Conservation (phyloP, 2,329 filamentous ascomycete species). For the Hyphodiscus sp. region DNA sequence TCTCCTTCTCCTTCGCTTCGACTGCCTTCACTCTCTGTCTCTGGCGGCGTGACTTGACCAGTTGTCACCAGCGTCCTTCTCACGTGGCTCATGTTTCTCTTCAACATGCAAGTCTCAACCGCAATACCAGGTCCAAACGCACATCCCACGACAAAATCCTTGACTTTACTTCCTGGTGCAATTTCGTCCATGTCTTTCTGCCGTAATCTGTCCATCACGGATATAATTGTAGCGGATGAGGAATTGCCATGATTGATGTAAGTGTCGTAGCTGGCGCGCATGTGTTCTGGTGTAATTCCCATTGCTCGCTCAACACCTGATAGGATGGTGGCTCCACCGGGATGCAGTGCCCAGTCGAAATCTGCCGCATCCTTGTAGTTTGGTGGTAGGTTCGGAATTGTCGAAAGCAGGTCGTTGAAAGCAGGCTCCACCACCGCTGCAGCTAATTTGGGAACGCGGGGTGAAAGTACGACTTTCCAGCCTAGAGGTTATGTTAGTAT, state of each 20-base stretch:
- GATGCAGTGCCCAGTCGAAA: slow-evolving; percentile 70
- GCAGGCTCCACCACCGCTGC: slow-evolving; percentile 44
- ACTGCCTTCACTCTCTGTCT: slow-evolving; percentile 26
- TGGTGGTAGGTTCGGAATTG: slow-evolving; percentile 38
- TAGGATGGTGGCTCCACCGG: slow-evolving; percentile 61
- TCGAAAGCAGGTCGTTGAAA: slow-evolving; percentile 48
- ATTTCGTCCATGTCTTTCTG: slow-evolving; percentile 52
- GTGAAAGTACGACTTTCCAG: slow-evolving; percentile 62
- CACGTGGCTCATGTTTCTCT: slow-evolving; percentile 30
- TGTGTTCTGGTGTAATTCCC: slow-evolving; percentile 53
- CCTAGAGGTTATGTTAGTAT: slow-evolving; percentile 30
- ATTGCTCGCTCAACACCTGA: slow-evolving; percentile 54
- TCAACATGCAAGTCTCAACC: slow-evolving; percentile 63
- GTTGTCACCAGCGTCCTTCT: slow-evolving; percentile 13
- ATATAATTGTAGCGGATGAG: slow-evolving; percentile 63
- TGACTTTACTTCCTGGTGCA: slow-evolving; percentile 42
- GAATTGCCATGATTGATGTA: slow-evolving; percentile 65
- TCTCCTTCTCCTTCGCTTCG: slow-evolving; percentile 22
- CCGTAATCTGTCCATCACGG: slow-evolving; percentile 56
- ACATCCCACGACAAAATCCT: slow-evolving; percentile 58
- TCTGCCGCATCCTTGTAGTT: slow-evolving; percentile 43
- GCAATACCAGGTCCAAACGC: slow-evolving; percentile 65
- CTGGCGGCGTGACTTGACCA: slow-evolving; percentile 28
- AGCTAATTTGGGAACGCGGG: slow-evolving; percentile 52
- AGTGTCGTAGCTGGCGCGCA: slow-evolving; percentile 63